A percentile compares a stretch with the other conserved stretches of the same genome.
Evolutionary conservation across 106 monocot species (phyloP).

Genomic region (Dioscorea zingiberensis): DNA sequence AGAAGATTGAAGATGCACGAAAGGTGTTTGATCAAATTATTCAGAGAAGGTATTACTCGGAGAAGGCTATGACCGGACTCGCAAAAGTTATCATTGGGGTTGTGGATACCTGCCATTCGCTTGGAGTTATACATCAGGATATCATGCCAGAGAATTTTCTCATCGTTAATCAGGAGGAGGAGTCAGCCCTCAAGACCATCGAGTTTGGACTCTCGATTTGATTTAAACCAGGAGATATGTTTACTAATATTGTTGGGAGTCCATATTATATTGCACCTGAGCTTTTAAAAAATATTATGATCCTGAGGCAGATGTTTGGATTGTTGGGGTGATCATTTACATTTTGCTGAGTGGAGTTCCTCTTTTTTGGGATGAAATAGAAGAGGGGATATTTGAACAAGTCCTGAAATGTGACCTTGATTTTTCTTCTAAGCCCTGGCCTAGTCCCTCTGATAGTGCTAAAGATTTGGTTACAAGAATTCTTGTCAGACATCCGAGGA

Average conservation of each 20-base stretch:
- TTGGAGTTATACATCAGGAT: slow-evolving; percentile 1
- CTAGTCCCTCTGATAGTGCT: slow-evolving; percentile 7
- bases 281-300: slow-evolving; percentile 7
- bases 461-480: slow-evolving; percentile 13
- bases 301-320: slow-evolving; percentile 5
- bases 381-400: slow-evolving; percentile 13
- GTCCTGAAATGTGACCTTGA: slow-evolving; percentile 9
- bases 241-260: slow-evolving; percentile 12
- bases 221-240: slow-evolving; percentile 9
- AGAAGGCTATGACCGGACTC: slow-evolving; percentile 1
- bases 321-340: slow-evolving; percentile 15
- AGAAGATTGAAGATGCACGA: no score
- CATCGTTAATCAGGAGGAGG: slow-evolving; percentile 1
- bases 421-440: slow-evolving; percentile 11
- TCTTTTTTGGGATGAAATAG: slow-evolving; percentile 15
- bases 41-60: slow-evolving; percentile 7
- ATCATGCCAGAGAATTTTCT: slow-evolving; percentile 10
- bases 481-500: slow-evolving; percentile 10
- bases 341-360: slow-evolving; percentile 10
- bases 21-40: slow-evolving; percentile 6
- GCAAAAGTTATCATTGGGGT: slow-evolving; percentile 5
- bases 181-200: slow-evolving; percentile 4
- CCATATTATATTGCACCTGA: slow-evolving; percentile 12
- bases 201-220: slow-evolving; percentile 6
- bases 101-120: slow-evolving; percentile 8